Base-by-base conservation (phyloP, 768 basidiomycete genomes). In the Naganishia kalamii region DNA sequence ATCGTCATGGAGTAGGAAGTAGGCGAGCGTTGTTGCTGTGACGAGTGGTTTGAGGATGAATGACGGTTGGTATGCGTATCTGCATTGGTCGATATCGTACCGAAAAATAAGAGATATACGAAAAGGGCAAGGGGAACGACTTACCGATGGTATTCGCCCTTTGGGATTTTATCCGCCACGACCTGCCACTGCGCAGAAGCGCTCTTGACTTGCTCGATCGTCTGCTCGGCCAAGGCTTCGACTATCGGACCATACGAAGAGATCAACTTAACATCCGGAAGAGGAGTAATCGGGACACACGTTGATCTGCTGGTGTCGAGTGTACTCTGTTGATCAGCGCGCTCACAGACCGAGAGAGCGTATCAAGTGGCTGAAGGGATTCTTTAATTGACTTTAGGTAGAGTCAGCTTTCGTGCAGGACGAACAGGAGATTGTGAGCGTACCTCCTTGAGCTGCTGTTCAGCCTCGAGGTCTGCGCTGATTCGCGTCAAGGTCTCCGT, bases 1-100 rank as follows among this genome's bases (percentile, higher is more conserved):
- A 30, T 75, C 71, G 47, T 78, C 75, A 5, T 70, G 64, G 23
- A 77, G 68, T 7, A 81, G 72, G 69, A 80, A 80, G 35, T 70
- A 57, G 1, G 74, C 69, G 25, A 79, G 52, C 1, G 76, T 76
- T 27, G 79, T 68, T 5, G 72, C 69, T 15, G 78, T 78, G 43
- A 72, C 71, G 13, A 78, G 70, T 25, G 67, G 29, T 33, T 68
- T 68, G 25, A 68, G 62, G 37, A 64, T 57, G 47, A 59, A 59
- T 1, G 66, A 63, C 4, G 52, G 50, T 32, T 63, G 62, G 44
- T 68, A 68, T 6, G 54, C 51, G 51, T 63, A 68, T 35, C 66
- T 68, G 29, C 4, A 29, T 10, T 1, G n/a, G 27, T 0, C 33
- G 11, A 8, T 5, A 30, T 27, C 51, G 23, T 13, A 40, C 17